Conservation (phyloP, 129 eudicot genomes). For the Smallanthus sonchifolius region DNA sequence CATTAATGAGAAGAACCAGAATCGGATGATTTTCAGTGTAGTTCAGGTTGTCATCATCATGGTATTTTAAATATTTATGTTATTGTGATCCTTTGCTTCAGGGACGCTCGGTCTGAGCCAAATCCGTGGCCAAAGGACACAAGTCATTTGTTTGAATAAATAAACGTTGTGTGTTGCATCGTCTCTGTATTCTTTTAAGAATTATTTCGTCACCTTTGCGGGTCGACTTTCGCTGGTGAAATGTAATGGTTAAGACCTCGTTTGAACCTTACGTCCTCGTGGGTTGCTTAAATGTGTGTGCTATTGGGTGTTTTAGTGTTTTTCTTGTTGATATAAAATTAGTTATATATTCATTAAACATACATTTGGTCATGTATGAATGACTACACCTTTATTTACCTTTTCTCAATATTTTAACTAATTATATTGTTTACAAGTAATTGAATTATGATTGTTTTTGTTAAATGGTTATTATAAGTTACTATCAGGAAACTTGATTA, state of each 20-base stretch:
- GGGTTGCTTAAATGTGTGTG: background rate
- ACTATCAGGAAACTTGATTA: no score
- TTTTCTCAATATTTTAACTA: no score
- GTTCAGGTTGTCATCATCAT: slow-evolving; percentile 11
- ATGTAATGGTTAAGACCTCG: slow-evolving; percentile 13
- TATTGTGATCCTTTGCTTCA: slow-evolving; percentile 26
- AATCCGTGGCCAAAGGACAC: slow-evolving; percentile 12
- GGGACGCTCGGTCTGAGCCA: background rate
- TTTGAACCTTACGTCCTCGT: slow-evolving; percentile 3
- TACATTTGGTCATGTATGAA: no score
- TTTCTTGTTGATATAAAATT: no score
- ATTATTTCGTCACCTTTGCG: slow-evolving; percentile 11
- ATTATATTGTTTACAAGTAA: no score
- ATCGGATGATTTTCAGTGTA: slow-evolving; percentile 24
- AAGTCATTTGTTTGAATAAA: slow-evolving; percentile 29
- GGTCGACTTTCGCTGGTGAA: slow-evolving; percentile 12
- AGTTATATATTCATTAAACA: no score
- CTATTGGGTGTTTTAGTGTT: no score
- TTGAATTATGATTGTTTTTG: no score
- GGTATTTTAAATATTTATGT: slow-evolving; percentile 21
- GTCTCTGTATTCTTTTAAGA: slow-evolving; percentile 24
- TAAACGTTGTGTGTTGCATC: slow-evolving; percentile 7
- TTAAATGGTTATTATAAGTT: no score
- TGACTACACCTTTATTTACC: no score
- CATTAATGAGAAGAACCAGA: slow-evolving; percentile 18